phyloP scores from a whole-genome alignment of 2,329 filamentous ascomycete genomes.

The Neobulgaria alba region DNA sequence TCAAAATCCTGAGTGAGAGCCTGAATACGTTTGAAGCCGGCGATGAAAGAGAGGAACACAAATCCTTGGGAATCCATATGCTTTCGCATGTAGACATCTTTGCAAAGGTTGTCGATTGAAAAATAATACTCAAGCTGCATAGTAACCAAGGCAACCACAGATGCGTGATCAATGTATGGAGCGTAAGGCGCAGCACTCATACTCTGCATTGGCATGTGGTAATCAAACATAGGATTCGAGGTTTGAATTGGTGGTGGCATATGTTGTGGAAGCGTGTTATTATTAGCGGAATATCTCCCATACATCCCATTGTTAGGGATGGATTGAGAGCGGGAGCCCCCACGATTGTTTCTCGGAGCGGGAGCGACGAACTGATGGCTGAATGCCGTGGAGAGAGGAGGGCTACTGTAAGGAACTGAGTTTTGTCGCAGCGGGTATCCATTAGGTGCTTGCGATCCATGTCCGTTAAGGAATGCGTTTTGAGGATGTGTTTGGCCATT shows the following conservation, averaged over 20 bases:
- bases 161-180: conserved; percentile 48
- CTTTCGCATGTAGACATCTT: conserved; percentile 78
- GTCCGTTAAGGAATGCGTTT: conserved; percentile 34
- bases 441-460: conserved; percentile 24
- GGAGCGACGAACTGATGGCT: conserved; percentile 25
- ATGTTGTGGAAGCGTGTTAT: conserved; percentile 27
- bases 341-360: conserved; percentile 37
- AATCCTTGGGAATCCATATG: conserved; percentile 96
- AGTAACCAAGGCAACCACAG: conserved; percentile 34
- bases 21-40: conserved; percentile 79
- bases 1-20: conserved; percentile 63
- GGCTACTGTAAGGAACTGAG: conserved; percentile 26
- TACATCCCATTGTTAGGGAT: conserved; percentile 47
- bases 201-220: conserved; percentile 40
- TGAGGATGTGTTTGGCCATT: conserved; percentile 27
- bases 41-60: conserved; percentile 70
- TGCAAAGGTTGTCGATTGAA: conserved; percentile 89
- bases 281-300: conserved; percentile 32
- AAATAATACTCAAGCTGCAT: conserved; percentile 83
- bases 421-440: conserved; percentile 23
- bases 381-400: conserved; percentile 31
- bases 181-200: conserved; percentile 51
- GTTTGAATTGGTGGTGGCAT: conserved; percentile 37
- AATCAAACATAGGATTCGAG: conserved; percentile 47
- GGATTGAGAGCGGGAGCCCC: conserved; percentile 51